Evolutionary conservation across 192 early-diverging fungal species (phyloP), one percentile per base, ranked within the genome.

Genomic region (Podila verticillata): DNA sequence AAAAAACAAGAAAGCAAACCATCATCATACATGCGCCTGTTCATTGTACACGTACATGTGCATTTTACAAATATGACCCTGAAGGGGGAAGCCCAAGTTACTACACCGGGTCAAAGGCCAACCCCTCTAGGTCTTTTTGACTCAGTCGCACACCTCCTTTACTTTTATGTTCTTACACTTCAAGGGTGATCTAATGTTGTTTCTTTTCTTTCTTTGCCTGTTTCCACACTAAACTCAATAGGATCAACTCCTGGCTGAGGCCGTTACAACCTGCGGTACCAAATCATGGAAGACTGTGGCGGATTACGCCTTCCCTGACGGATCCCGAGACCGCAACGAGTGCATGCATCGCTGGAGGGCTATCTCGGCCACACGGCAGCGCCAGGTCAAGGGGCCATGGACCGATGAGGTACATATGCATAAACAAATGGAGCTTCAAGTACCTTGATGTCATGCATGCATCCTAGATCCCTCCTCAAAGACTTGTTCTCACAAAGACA

Each of bases 311-410:
- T 69, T 69, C 47, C 67, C 67, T 26, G 67, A 69, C 10, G 67
- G 67, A 4, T 47, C 67, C 20, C 67, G 67, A 28, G 67, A 69
- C 22, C 58, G 67, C 15, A 58, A 61, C 32, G 67, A 69, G 39
- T 69, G 67, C 28, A 58, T 69, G 39, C 67, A 69, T 69, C 57
- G 67, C 4, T 69, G 67, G 67, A 29, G 58, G 7, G 47, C 47
- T 31, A 22, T 69, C 6, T 69, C 67, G 7, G 59, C 47, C 7
- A 22, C 58, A 17, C 67, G 67, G 29, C 67, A 57, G 13, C 67
- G 67, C 1, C 67, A 69, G 49, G 67, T 69, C 39, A 69, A 69
- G 47, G 67, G 67, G 12, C 67, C 67, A 7, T 69, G 67, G 67
- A 69, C 67, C 4, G 67, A 69, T 6, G 67, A 69, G 67, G 67